Base-by-base conservation (phyloP, 164 flowering plant species). In the Kingdonia uniflora region DNA sequence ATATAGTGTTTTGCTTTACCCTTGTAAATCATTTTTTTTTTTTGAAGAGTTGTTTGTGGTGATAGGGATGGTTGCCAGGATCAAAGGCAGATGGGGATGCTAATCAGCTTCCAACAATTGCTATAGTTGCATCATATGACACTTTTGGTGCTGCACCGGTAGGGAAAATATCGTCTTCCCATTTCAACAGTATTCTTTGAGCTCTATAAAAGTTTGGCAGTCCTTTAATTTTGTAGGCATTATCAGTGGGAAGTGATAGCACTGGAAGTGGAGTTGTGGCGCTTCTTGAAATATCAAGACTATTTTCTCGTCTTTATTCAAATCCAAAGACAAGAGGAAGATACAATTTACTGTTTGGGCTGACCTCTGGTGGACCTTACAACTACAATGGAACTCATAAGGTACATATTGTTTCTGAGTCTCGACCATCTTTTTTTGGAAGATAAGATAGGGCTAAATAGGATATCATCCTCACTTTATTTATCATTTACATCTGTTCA, bases 131-230 rank as follows among this genome's bases (percentile, higher is more conserved):
- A 52, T 80, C 97, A 25, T 94, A 94, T 68, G 99, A 94, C 66
- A 94, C 99, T 37, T 89, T 94, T 71, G 99, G 97, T 48, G 95
- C 97, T 64, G 95, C 96, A 64, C 95, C 96, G 39, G 99, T 89
- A 75, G 51, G 81, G 64, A 43, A 38, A 39, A 21, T 39, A 17
- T 45, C 15, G 25, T 53, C 17, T 6, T 37, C 24, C 24, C n/a
- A 10, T 25, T 39, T 39, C 20, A 42, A 42, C 48, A 1, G 19
- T 48, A 29, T 19, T 39, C 20, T 15, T 56, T 26, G 16, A 44
- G 22, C 19, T 52, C 44, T 53, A n/a, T 51, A 22, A 21, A 38
- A n/a, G 15, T 52, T 52, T 48, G 16, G 20, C 42, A 23, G 26
- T 11, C 29, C 12, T n/a, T 24, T 47, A 6, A 26, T 40, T 29